A percentile compares a stretch with the other conserved stretches of the same genome.
These are phyloP conservation scores for Ramalina intermedia DNA, from an alignment of 495 filamentous ascomycete genomes.

Conservation along the genomic window DNA sequence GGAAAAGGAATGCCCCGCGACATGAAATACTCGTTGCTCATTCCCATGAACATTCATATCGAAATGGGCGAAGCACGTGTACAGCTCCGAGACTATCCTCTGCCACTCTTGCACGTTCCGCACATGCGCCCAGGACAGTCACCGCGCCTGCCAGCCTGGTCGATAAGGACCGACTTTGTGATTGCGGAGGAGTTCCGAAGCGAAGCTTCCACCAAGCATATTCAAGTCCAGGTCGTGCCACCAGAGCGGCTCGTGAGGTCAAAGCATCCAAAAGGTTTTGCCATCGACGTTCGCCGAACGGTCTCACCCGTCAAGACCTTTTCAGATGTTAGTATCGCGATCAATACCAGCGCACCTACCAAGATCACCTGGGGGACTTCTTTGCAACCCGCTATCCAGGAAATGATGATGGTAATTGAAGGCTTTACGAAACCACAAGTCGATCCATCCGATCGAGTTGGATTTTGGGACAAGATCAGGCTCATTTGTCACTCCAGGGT, in stretches of 20 bases:
- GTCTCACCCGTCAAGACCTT: slow-evolving; percentile 94
- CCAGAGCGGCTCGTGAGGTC: slow-evolving; percentile 35
- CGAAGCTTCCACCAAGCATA: slow-evolving; percentile 58
- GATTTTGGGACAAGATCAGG: slow-evolving; percentile 98
- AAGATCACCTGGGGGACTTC: slow-evolving; percentile 93
- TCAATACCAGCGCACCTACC: slow-evolving; percentile 83
- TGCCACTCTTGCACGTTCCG: slow-evolving; percentile 85
- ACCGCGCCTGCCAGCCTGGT: slow-evolving; percentile 63
- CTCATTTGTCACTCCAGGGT: slow-evolving; percentile 90
- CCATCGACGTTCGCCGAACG: slow-evolving; percentile 77
- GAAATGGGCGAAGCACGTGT: slow-evolving; percentile 84
- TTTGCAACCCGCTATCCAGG: slow-evolving; percentile 95
- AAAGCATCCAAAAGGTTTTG: slow-evolving; percentile 38
- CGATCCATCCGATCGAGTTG: slow-evolving; percentile 82
- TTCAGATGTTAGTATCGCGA: slow-evolving; percentile 78
- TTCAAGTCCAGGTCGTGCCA: slow-evolving; percentile 76
- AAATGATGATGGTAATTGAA: slow-evolving; percentile 99
- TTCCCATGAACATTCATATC: slow-evolving; percentile 81
- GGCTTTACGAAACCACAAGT: slow-evolving; percentile 90
- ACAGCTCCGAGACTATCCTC: slow-evolving; percentile 78
- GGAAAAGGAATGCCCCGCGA: slow-evolving; percentile 92
- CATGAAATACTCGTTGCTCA: slow-evolving; percentile 74
- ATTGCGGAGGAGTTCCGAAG: slow-evolving; percentile 88
- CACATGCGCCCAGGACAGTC: slow-evolving; percentile 67
- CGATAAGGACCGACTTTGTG: slow-evolving; percentile 82